Evolutionary conservation across 371 early-diverging fungal species (phyloP).

Genomic region (Apophysomyces sp.): DNA sequence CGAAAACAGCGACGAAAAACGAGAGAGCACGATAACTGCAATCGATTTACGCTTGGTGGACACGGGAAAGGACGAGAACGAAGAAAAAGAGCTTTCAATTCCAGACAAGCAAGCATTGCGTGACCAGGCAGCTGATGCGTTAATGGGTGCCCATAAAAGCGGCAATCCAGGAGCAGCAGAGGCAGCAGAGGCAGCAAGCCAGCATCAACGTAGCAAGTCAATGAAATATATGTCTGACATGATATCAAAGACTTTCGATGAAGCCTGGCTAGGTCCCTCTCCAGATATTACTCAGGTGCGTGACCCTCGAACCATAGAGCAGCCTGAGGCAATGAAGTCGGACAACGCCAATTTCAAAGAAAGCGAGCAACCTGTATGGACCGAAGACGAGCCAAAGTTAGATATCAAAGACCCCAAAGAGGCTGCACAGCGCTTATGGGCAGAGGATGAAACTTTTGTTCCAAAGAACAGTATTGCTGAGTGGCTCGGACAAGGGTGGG

Average conservation of each 20-base stretch:
- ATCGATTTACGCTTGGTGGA: not conserved
- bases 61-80: not conserved
- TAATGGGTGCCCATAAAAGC: not conserved
- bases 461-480: slow-evolving; percentile 43
- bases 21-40: not conserved
- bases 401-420: slow-evolving; percentile 19
- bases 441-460: slow-evolving; percentile 38
- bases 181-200: not conserved
- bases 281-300: not conserved
- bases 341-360: not conserved
- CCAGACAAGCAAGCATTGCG: slow-evolving; percentile 7
- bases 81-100: not conserved
- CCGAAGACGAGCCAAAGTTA: not conserved
- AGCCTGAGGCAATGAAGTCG: not conserved
- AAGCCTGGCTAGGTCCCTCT: not conserved
- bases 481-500: slow-evolving; percentile 49
- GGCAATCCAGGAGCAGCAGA: not conserved
- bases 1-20: not conserved
- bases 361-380: not conserved
- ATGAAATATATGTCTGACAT: not conserved
- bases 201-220: not conserved
- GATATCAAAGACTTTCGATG: not conserved
- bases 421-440: slow-evolving; percentile 38
- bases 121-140: slow-evolving; percentile 8
- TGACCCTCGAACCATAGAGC: not conserved